Percentiles rank a stretch among this genome's conserved stretches.
These are phyloP conservation scores for Asclepias syriaca DNA, from an alignment of 257 asterid species.

Conservation along the genomic window DNA sequence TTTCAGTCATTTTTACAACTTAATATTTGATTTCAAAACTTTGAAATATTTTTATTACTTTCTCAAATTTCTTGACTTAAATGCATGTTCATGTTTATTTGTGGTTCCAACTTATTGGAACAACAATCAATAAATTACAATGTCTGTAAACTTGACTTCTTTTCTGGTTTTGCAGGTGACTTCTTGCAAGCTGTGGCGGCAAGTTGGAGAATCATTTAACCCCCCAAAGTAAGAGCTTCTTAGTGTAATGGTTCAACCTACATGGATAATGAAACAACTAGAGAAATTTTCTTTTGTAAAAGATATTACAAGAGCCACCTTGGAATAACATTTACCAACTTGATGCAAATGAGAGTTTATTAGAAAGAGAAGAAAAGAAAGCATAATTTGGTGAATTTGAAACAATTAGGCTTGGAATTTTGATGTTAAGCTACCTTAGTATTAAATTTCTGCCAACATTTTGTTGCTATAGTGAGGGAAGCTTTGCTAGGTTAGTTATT, in stretches of 20 bases:
- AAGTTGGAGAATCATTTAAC: conserved; percentile 89
- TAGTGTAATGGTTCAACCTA: not conserved
- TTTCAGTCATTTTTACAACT: not conserved
- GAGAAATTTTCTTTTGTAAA: not conserved
- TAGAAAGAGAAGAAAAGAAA: no score
- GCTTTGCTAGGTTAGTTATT: not conserved
- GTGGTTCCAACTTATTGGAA: not conserved
- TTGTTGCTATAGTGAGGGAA: not conserved
- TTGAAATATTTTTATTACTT: not conserved
- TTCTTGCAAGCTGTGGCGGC: conserved; percentile 90
- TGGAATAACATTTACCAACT: not conserved
- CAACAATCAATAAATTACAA: not conserved
- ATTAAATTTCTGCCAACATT: not conserved
- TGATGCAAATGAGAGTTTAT: not conserved
- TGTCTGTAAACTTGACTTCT: conserved; percentile 7
- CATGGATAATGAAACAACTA: not conserved
- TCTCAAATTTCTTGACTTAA: not conserved
- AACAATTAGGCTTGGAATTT: not conserved
- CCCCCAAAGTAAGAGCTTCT: conserved; percentile 72
- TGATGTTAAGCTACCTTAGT: not conserved
- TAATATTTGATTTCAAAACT: not conserved
- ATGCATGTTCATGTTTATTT: not conserved
- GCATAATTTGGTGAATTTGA: no score
- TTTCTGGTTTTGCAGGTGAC: conserved; percentile 55
- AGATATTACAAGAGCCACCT: not conserved